phyloP scores from a whole-genome alignment of 768 basidiomycete genomes.

The Rhizopogon vesiculosus region DNA sequence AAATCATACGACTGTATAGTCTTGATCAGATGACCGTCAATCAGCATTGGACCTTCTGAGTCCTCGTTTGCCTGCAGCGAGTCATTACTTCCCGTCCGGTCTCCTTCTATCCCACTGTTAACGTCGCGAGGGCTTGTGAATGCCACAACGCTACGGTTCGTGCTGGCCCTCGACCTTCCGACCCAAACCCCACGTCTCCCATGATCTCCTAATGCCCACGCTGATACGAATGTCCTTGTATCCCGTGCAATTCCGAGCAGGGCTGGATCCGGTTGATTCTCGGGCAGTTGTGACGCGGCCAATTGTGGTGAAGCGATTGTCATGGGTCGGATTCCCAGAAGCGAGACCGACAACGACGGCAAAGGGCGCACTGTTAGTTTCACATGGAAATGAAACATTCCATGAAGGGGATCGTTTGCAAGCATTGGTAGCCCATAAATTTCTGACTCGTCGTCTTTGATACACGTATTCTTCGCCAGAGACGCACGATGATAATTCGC shows the following conservation, averaged over 20 bases:
- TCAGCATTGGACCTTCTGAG: background rate
- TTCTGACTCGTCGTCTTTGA: slow-evolving; percentile 29
- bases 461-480: slow-evolving; percentile 35
- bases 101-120: background rate
- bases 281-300: background rate
- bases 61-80: background rate
- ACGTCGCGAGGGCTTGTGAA: slow-evolving; percentile 13
- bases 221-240: slow-evolving; percentile 8
- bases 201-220: slow-evolving; percentile 13
- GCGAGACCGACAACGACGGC: slow-evolving; percentile 34
- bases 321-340: slow-evolving; percentile 42
- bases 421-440: slow-evolving; percentile 37
- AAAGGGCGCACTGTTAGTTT: slow-evolving; percentile 19
- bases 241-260: background rate
- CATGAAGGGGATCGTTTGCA: slow-evolving; percentile 36
- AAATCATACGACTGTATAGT: slow-evolving; percentile 22
- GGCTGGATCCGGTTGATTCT: too few relatives aligned
- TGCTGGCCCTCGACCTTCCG: slow-evolving; percentile 11
- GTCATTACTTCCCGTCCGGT: background rate
- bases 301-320: slow-evolving; percentile 13
- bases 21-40: slow-evolving; percentile 12
- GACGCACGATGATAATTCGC: slow-evolving; percentile 34
- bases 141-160: slow-evolving; percentile 15
- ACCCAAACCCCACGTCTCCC: slow-evolving; percentile 23
- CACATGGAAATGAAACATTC: slow-evolving; percentile 47